These are phyloP conservation scores for Eucalyptus pumila DNA, from an alignment of 345 rosid species.

Conservation along the genomic window DNA sequence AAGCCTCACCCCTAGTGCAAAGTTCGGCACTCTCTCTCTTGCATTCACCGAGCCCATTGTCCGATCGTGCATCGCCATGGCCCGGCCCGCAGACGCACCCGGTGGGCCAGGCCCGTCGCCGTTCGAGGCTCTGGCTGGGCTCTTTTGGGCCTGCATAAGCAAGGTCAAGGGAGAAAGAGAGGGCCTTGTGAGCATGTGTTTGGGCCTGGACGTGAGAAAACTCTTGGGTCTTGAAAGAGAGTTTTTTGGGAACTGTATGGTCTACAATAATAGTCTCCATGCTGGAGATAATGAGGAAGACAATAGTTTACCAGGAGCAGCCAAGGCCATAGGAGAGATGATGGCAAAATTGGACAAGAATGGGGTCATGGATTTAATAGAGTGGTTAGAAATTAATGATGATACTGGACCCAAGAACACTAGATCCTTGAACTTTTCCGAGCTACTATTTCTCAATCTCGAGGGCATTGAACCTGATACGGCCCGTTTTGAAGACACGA, in stretches of 20 bases:
- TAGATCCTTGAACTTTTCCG: conserved; percentile 9
- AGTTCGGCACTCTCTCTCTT: conserved; percentile 18
- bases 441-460: conserved; percentile 33
- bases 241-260: conserved; percentile 66
- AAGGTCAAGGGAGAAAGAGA: conserved; percentile 18
- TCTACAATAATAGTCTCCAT: conserved; percentile 17
- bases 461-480: conserved; percentile 18
- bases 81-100: background rate
- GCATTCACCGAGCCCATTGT: conserved; percentile 28
- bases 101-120: conserved; percentile 1
- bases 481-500: conserved; percentile 25
- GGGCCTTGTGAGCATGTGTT: conserved; percentile 30
- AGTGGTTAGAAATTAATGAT: conserved; percentile 28
- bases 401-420: background rate
- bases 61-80: conserved; percentile 22
- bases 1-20: background rate
- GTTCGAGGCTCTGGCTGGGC: conserved; percentile 39
- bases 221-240: conserved; percentile 29
- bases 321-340: conserved; percentile 16
- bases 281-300: background rate
- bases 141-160: conserved; percentile 54
- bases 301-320: conserved; percentile 4
- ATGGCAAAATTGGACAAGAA: conserved; percentile 20
- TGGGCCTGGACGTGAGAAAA: conserved; percentile 44
- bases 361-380: conserved; percentile 41